These are phyloP conservation scores for Amaranthus tricolor DNA, from an alignment of 179 eudicot species.

Conservation along the genomic window DNA sequence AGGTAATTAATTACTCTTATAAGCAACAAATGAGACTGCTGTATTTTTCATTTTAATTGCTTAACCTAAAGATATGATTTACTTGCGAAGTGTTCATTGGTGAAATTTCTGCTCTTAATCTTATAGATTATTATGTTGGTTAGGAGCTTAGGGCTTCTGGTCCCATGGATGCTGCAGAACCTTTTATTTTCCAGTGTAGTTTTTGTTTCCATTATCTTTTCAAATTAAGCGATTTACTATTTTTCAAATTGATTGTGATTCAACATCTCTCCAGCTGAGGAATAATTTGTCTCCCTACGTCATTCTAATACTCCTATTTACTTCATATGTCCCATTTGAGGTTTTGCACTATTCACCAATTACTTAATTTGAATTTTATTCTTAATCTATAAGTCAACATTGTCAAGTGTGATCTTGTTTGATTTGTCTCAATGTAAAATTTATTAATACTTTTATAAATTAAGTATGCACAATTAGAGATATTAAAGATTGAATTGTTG, in stretches of 20 bases:
- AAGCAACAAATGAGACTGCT: background rate
- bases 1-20: conserved; percentile 40
- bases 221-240: background rate
- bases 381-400: too few species aligned
- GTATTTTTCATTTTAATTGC: background rate
- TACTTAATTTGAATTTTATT: too few species aligned
- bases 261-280: background rate
- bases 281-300: background rate
- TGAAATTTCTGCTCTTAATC: background rate
- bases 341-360: too few species aligned
- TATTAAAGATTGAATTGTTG: too few species aligned
- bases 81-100: background rate
- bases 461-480: too few species aligned
- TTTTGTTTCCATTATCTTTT: conserved; percentile 1
- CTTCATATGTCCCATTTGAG: too few species aligned
- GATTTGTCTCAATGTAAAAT: too few species aligned
- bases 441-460: too few species aligned
- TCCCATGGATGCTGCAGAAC: background rate
- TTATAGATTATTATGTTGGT: conserved; percentile 13
- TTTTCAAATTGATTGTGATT: background rate
- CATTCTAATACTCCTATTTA: background rate
- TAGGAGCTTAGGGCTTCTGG: background rate
- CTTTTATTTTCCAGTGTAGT: background rate
- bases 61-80: background rate
- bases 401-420: too few species aligned